Base-by-base conservation (phyloP, 176 grass and related monocot species). In the Phyllostachys edulis region DNA sequence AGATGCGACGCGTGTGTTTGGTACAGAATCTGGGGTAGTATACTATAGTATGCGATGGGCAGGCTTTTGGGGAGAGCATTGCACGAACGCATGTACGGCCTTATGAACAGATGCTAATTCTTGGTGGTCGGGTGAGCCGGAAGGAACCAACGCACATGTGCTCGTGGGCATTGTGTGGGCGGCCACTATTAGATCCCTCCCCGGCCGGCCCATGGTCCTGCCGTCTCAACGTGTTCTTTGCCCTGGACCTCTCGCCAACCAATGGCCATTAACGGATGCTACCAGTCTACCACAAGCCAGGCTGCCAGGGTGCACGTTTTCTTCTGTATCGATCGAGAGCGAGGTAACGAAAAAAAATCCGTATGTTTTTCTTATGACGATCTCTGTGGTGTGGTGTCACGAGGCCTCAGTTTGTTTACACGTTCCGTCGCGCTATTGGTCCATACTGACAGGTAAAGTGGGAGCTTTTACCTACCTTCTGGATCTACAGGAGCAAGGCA, bases 71-170 rank as follows among this genome's bases (percentile, higher is more conserved):
- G 62, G 15, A 52, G 32, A 76, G 63, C 23, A 46, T 49, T 18
- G 61, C 78, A 69, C 32, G 15, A 14, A 68, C 27, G 74, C 74
- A 54, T 7, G 80, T 84, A 80, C 68, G 75, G 65, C 42, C 4
- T 21, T 55, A 41, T 64, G 78, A 72, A 20, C 86, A 45, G 63
- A 65, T 72, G 60, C 75, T 67, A 55, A 67, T 74, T 79, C 68
- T 57, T 39, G 52, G 41, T 51, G 72, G 61, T 61, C 46, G 54
- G 79, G 52, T 20, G 69, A 40, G 80, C 27, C 56, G 73, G 80
- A 51, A 52, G 64, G 86, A 88, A 77, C 73, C 64, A 36, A 20
- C 7, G 73, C 80, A 71, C 86, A 83, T 88, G 86, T 88, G 61
- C 70, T 57, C 3, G 50, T 67, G 77, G 68, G 7, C 3, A 56